These are phyloP conservation scores for Neurospora intermedia DNA, from an alignment of 495 filamentous ascomycete genomes.

Conservation along the genomic window DNA sequence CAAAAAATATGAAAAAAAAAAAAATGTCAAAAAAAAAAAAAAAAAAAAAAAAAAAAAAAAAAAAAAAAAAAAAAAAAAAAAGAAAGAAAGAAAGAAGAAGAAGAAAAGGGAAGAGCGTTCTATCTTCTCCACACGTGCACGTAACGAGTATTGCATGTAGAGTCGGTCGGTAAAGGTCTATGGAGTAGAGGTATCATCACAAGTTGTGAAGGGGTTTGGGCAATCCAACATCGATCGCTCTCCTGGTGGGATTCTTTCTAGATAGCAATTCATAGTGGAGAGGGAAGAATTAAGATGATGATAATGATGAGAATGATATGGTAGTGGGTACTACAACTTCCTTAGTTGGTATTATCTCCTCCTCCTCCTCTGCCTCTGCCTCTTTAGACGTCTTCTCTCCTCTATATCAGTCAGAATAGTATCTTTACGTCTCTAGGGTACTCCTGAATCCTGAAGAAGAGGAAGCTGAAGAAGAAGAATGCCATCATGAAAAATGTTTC, in stretches of 20 bases:
- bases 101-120: too few species aligned
- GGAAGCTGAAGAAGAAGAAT: neutral
- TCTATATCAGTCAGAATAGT: neutral
- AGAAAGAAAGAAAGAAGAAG: too few species aligned
- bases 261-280: neutral
- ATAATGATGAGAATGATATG: neutral
- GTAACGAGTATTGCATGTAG: neutral
- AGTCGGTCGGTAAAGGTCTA: too few species aligned
- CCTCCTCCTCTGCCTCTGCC: neutral
- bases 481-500: neutral
- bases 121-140: neutral
- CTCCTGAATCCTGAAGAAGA: neutral
- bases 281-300: neutral
- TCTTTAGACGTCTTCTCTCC: neutral
- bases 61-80: too few species aligned
- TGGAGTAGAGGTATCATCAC: too few species aligned
- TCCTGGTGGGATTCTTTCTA: neutral
- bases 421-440: neutral
- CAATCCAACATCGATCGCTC: neutral
- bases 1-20: neutral
- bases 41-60: too few species aligned
- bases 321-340: neutral
- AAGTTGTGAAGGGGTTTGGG: neutral
- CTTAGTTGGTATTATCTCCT: neutral
- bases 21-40: too few species aligned